Base-by-base conservation (phyloP, 768 basidiomycete genomes). In the Boletus rufocinnamomeus region DNA sequence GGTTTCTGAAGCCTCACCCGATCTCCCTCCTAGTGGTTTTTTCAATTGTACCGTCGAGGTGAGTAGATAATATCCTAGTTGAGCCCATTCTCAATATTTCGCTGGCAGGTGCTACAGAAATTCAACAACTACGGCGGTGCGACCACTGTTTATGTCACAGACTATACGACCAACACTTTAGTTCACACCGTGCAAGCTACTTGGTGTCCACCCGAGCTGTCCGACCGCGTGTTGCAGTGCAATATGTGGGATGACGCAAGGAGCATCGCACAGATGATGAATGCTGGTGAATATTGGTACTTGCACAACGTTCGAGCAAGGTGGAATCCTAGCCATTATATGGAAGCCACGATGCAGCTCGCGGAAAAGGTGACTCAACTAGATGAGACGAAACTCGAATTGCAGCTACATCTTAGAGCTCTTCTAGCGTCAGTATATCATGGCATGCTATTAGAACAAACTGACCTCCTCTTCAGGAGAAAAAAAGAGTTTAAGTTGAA, bases 1-100 rank as follows among this genome's bases (percentile, higher is more conserved):
- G 19, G 74, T 87, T 54, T 76, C 76, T n/a, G 82, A 85, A 45
- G 78, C 76, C 14, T 75, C 75, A 10, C 82, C 84, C 1, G 65
- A 76, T 49, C 71, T 73, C 21, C 69, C 69, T 13, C 82, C 82
- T 2, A 50, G 59, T 23, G 82, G 83, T 1, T 88, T 79, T 67
- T 87, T 88, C 66, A 77, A 87, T 54, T 87, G 85, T 49, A 85
- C 83, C 0, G 76, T 85, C 17, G 82, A 87, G 77, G 87, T 86
- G 60, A 63, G 75, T n/a, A 44, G 35, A 34, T 32, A 13, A 19
- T 28, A 27, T 28, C 4, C 3, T 10, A n/a, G 16, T 4, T 32
- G 32, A 43, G 11, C 30, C 4, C 13, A 16, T 45, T 23, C 27
- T 48, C 16, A 58, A 38, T 27, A 25, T 19, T 40, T 60, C 25